These are phyloP conservation scores for Colletotrichum salicis DNA, from an alignment of 2,329 filamentous ascomycete species.

Conservation along the genomic window DNA sequence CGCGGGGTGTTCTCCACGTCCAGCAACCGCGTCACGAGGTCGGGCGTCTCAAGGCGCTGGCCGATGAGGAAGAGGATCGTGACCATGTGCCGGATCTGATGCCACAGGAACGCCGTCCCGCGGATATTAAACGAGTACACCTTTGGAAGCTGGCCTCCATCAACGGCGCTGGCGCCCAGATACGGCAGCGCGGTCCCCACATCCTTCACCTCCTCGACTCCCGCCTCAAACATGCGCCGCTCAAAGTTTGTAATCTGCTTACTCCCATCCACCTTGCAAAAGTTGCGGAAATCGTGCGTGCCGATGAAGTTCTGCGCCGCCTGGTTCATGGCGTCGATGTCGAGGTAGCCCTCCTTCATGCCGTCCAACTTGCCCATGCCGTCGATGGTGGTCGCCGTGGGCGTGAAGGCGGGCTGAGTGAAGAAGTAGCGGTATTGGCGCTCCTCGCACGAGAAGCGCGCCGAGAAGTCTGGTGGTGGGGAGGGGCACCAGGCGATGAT, in stretches of 20 bases:
- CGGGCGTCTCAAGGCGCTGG: constrained; percentile 83
- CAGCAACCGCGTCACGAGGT: constrained; percentile 78
- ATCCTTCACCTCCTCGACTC: constrained; percentile 76
- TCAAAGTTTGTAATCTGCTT: constrained; percentile 91
- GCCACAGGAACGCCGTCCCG: constrained; percentile 95
- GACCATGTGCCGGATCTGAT: constrained; percentile 97
- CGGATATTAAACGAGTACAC: constrained; percentile 90
- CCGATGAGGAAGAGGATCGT: constrained; percentile 90
- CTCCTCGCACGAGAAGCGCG: constrained; percentile 91
- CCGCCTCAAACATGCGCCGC: constrained; percentile 81
- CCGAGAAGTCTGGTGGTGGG: constrained; percentile 83
- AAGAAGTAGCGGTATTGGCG: constrained; percentile 97
- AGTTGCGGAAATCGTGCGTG: constrained; percentile 93
- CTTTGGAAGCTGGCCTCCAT: constrained; percentile 59
- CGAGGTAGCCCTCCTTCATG: constrained; percentile 78
- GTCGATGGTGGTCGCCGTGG: constrained; percentile 62
- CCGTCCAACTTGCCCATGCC: constrained; percentile 24
- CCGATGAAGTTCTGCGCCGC: constrained; percentile 86
- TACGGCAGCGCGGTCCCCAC: constrained; percentile 66
- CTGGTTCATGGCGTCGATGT: constrained; percentile 86
- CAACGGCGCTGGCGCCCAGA: constrained; percentile 48
- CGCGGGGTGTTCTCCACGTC: constrained; percentile 76
- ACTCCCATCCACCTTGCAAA: constrained; percentile 90
- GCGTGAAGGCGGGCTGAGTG: constrained; percentile 88
- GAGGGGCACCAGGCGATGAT: constrained; percentile 92